These are phyloP conservation scores for Umbelopsis isabellina DNA, from an alignment of 192 early-diverging fungal species.

Conservation along the genomic window DNA sequence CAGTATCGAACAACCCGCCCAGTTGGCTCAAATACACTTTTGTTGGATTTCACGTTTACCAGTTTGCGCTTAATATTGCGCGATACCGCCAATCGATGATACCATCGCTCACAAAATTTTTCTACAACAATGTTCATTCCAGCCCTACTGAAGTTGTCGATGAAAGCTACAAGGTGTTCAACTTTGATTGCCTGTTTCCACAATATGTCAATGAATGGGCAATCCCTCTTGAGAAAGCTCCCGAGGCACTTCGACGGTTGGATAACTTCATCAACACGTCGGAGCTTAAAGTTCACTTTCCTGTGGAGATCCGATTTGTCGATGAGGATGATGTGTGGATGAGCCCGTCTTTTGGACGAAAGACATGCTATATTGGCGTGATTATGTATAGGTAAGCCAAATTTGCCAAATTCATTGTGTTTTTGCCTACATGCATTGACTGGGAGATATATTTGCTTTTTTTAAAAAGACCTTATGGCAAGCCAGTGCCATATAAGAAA, in stretches of 20 bases:
- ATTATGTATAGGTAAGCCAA: conserved; percentile 69
- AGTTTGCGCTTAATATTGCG: conserved; percentile 60
- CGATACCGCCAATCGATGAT: conserved; percentile 52
- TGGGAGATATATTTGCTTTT: neutral
- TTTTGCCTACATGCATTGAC: neutral
- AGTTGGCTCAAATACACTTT: conserved; percentile 31
- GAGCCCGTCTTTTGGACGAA: conserved; percentile 65
- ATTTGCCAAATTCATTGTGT: neutral
- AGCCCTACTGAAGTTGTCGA: conserved; percentile 56
- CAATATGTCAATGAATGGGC: conserved; percentile 83
- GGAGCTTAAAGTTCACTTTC: conserved; percentile 69
- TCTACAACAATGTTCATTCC: conserved; percentile 58
- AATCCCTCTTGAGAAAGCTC: conserved; percentile 61
- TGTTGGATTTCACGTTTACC: conserved; percentile 51
- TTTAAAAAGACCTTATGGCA: conserved; percentile 67
- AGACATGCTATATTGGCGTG: conserved; percentile 76
- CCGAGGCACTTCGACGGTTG: conserved; percentile 57
- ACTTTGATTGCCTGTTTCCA: conserved; percentile 70
- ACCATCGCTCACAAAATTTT: conserved; percentile 52
- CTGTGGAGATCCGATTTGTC: conserved; percentile 73
- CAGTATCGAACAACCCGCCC: conserved; percentile 24
- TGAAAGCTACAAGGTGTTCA: conserved; percentile 66
- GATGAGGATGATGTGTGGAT: conserved; percentile 71
- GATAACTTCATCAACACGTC: conserved; percentile 54
- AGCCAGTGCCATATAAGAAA: conserved; percentile 68